These are phyloP conservation scores for Musa itinerans DNA, from an alignment of 176 grass and related monocot species.

Conservation along the genomic window DNA sequence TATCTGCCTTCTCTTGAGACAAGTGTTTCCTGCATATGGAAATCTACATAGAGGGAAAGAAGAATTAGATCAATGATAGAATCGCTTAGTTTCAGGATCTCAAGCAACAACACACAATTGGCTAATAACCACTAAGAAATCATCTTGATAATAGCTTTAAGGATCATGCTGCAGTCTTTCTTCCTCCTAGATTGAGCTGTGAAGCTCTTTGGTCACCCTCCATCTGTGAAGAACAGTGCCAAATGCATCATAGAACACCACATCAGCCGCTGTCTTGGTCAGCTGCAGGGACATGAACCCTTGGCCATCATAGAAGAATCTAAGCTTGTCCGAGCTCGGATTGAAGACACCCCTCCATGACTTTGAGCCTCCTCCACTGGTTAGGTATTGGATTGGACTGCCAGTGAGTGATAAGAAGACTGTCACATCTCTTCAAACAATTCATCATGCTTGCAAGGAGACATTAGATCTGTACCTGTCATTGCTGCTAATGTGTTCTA, in stretches of 20 bases:
- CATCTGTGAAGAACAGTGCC: constrained; percentile 49
- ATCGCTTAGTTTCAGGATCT: too few relatives aligned
- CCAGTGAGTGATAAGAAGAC: not conserved
- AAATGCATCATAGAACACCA: constrained; percentile 62
- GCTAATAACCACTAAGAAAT: too few relatives aligned
- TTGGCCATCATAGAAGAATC: constrained; percentile 86
- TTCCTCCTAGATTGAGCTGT: not conserved
- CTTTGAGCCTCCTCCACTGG: constrained; percentile 76
- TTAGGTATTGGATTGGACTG: constrained; percentile 54
- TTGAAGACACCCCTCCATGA: constrained; percentile 69
- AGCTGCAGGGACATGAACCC: constrained; percentile 74
- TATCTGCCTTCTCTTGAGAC: too few relatives aligned
- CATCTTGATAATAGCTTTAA: too few relatives aligned
- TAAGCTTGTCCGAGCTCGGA: constrained; percentile 37
- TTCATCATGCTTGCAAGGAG: not conserved
- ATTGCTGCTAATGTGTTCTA: constrained; percentile 63
- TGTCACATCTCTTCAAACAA: not conserved
- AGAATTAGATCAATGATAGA: too few relatives aligned
- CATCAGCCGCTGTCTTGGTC: constrained; percentile 23
- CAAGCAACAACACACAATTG: too few relatives aligned
- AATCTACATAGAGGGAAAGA: too few relatives aligned
- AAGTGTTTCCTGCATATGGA: too few relatives aligned
- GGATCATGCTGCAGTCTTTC: not conserved
- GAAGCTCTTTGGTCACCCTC: constrained; percentile 30
- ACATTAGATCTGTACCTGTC: constrained; percentile 41